Evolutionary conservation across 495 filamentous ascomycete species (phyloP), one percentile per base, ranked within the genome.

Genomic region (Trichoderma reesei): DNA sequence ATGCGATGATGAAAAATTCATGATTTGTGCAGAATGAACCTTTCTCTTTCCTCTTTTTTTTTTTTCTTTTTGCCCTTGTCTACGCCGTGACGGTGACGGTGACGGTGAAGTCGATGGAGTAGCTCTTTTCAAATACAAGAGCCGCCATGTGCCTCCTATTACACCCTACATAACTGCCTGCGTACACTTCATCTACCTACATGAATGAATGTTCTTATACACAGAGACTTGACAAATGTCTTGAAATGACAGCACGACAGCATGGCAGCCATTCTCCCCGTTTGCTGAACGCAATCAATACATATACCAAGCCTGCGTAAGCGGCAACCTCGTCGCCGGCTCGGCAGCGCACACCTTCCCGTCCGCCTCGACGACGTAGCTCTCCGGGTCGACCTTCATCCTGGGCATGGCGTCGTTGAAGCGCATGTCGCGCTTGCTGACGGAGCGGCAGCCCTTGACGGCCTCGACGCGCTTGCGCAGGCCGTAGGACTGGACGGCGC

Each of bases 371-470:
- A 98, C 94, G 39, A 79, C 83, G 75, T 96, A 98, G 68, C 82
- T 85, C 78, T 98, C 94, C 10, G 94, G 90, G 70, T 98, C 92
- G 46, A 98, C 94, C 72, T 82, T 87, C 91, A 98, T 98, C 76
- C 81, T 86, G 18, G 94, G 94, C 87, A 87, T 92, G 20, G 76
- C 73, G 69, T 92, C 87, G 74, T 98, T 98, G 74, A 83, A 91
- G 74, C 92, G 94, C 93, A 98, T 97, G 71, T 98, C 90, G 70
- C 79, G 82, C 82, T 98, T 98, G 18, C 88, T 79, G 61, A 98
- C 83, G 20, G 76, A 83, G 66, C 94, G 83, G 72, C 93, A 97
- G 60, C 86, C 84, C 68, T 83, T 85, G 36, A 98, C 90, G 9
- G 90, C 76, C 77, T 92, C 90, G 65, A 98, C 76, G 41, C 91